These are phyloP conservation scores for Clarkia xantiana DNA, from an alignment of 345 rosid species.

Conservation along the genomic window DNA sequence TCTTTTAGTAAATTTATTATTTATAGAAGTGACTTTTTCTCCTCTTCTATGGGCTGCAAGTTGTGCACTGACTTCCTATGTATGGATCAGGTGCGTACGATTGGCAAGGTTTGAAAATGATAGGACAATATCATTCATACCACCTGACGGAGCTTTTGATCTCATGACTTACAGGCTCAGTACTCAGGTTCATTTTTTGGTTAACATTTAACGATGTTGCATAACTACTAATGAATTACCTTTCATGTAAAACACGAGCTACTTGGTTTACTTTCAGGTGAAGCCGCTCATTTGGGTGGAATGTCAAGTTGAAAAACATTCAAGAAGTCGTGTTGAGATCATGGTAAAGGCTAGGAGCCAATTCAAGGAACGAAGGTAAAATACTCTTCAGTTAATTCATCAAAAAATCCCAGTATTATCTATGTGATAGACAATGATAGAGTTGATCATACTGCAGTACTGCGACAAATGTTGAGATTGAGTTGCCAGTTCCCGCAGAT, in stretches of 20 bases:
- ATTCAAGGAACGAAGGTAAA: constrained; percentile 86
- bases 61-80: constrained; percentile 1
- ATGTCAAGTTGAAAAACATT: constrained; percentile 81
- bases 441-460: constrained; percentile 29
- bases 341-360: constrained; percentile 87
- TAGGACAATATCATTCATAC: constrained; percentile 85
- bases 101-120: constrained; percentile 96
- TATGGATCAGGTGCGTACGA: constrained; percentile 65
- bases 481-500: constrained; percentile 57
- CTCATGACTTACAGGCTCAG: constrained; percentile 95
- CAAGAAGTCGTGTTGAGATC: constrained; percentile 81
- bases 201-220: not conserved
- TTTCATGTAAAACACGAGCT: not conserved
- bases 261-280: constrained; percentile 29
- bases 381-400: not conserved
- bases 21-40: too few species aligned
- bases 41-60: not conserved
- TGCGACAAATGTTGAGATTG: constrained; percentile 59
- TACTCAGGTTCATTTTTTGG: constrained; percentile 52
- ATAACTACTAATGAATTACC: not conserved
- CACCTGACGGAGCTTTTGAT: constrained; percentile 97
- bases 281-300: constrained; percentile 94
- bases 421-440: constrained; percentile 1
- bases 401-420: not conserved
- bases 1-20: not conserved